A percentile compares a stretch with the other conserved stretches of the same genome.
These are phyloP conservation scores for Termitomyces sp. DNA, from an alignment of 768 basidiomycete species.

Conservation along the genomic window DNA sequence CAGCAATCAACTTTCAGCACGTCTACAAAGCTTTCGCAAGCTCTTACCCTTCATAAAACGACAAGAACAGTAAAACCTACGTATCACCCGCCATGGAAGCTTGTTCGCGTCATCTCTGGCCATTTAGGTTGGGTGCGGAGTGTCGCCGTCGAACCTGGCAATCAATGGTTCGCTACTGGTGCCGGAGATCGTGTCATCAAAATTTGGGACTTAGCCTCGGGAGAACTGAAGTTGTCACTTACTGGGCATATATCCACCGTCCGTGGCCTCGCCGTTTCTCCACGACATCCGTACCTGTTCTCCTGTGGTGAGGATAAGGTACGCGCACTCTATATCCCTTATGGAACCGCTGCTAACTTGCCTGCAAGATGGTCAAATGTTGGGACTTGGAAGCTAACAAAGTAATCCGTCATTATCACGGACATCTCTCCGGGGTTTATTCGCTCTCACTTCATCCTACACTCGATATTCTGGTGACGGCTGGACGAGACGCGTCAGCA, in stretches of 20 bases:
- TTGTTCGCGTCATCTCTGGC: slow-evolving; percentile 94
- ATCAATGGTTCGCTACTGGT: slow-evolving; percentile 98
- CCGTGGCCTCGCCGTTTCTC: slow-evolving; percentile 87
- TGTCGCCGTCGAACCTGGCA: slow-evolving; percentile 95
- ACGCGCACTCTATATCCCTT: slow-evolving; percentile 1
- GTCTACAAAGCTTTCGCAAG: slow-evolving; percentile 73
- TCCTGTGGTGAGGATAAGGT: slow-evolving; percentile 99
- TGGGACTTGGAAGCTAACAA: slow-evolving; percentile 99
- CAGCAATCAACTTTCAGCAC: slow-evolving; percentile 72
- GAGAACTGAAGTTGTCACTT: slow-evolving; percentile 94
- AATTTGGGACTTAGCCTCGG: slow-evolving; percentile 97
- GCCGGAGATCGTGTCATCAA: slow-evolving; percentile 98
- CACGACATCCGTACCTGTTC: slow-evolving; percentile 95
- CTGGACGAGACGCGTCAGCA: slow-evolving; percentile 94
- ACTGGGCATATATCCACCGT: slow-evolving; percentile 99
- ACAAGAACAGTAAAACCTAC: slow-evolving; percentile 92
- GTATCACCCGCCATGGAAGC: slow-evolving; percentile 96
- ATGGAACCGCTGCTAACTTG: background rate
- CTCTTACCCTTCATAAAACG: slow-evolving; percentile 90
- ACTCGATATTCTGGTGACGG: slow-evolving; percentile 91
- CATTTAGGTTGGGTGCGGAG: slow-evolving; percentile 98
- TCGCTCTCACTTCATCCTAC: slow-evolving; percentile 91
- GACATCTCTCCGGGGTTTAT: slow-evolving; percentile 98
- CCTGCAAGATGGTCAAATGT: slow-evolving; percentile 93
- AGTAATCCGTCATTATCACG: slow-evolving; percentile 98